Evolutionary conservation across 371 early-diverging fungal genomes (phyloP), one percentile per base, ranked within the genome.

Genomic region (Syncephalastrum contaminatum): DNA sequence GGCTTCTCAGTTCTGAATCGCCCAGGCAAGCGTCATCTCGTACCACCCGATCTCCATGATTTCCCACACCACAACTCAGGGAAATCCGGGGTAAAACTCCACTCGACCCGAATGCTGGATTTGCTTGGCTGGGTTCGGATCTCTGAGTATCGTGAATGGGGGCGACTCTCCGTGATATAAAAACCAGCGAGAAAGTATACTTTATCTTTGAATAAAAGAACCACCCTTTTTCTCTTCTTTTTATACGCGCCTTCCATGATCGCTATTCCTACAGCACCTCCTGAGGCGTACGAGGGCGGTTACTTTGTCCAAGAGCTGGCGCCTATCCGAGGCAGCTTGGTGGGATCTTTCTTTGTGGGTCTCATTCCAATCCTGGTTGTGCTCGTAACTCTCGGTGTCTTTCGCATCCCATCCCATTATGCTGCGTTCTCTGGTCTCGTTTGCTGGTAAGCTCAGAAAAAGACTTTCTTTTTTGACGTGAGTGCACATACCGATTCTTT

Each of bases 311-410:
- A 77, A 47, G 54, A 61, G 48, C 58, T 77, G 4, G 51, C 72
- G 4, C 77, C 77, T 14, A 77, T 77, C 36, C 64, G 70, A 5
- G 67, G 69, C 16, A 71, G 70, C 47, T 57, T 77, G 4, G 64
- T 73, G 15, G 77, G 73, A 4, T 77, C 77, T 18, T 77, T 77
- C 48, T 77, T 77, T 67, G 73, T 77, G 4, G 77, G 73, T 13
- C 39, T 73, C 12, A 73, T 77, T 30, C 77, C 77, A 8, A 44
- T 77, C 8, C 13, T 77, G 6, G 45, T 71, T 8, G 73, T 77
- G 0, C 58, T 77, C 7, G 60, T 73, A 12, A 21, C 71, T 7
- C 47, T 77, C 41, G 77, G 77, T 55, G 65, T 54, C 16, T 63
- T 77, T 36, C 56, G 66, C 21, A 30, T 71, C 1, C 73, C 77